These are phyloP conservation scores for Ceratobasidium sp. DNA, from an alignment of 1,284 basidiomycete species.

Conservation along the genomic window DNA sequence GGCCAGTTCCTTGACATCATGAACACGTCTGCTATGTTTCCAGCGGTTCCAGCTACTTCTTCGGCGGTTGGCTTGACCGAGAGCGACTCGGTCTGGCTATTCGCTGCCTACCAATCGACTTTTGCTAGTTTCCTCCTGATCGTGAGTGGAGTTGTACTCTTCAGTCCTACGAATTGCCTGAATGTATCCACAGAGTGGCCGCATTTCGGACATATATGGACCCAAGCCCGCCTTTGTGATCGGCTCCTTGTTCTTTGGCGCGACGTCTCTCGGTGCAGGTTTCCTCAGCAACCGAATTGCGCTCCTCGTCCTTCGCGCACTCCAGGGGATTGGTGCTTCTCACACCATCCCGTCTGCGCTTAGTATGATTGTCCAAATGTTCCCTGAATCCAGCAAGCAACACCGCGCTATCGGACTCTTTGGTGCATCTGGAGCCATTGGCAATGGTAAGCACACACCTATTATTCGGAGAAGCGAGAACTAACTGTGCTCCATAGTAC, in stretches of 20 bases:
- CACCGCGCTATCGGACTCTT: no score
- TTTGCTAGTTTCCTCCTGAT: conserved; percentile 36
- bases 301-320: conserved; percentile 38
- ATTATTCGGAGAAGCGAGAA: background rate
- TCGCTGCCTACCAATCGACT: conserved; percentile 37
- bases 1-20: conserved; percentile 59
- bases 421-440: no score
- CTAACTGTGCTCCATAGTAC: conserved; percentile 44
- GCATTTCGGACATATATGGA: conserved; percentile 40
- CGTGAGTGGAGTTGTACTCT: background rate
- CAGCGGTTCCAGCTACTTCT: conserved; percentile 53
- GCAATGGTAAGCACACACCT: conserved; percentile 52
- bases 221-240: no score
- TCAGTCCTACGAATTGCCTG: background rate
- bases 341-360: conserved; percentile 57
- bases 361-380: conserved; percentile 56
- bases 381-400: no score
- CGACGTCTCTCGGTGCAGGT: conserved; percentile 34
- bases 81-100: conserved; percentile 39
- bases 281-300: conserved; percentile 38
- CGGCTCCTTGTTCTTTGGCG: conserved; percentile 35
- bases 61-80: conserved; percentile 43
- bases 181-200: conserved; percentile 22
- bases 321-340: conserved; percentile 40
- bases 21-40: conserved; percentile 59